These are phyloP conservation scores for Diaporthe batatas DNA, from an alignment of 2,329 filamentous ascomycete genomes.

Conservation along the genomic window DNA sequence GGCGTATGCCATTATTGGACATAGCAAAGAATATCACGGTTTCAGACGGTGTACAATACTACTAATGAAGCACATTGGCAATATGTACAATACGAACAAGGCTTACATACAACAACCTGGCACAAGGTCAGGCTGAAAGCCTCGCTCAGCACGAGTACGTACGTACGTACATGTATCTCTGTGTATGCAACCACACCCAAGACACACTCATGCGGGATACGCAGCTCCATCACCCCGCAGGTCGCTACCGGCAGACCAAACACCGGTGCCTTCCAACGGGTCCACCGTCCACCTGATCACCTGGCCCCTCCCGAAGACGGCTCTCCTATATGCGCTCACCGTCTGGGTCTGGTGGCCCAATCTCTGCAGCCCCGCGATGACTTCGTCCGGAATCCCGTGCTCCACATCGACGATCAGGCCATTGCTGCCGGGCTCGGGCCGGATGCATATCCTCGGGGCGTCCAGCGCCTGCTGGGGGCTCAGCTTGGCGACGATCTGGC, in stretches of 20 bases:
- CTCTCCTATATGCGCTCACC: constrained; percentile 73
- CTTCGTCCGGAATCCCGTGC: constrained; percentile 80
- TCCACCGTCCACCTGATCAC: constrained; percentile 85
- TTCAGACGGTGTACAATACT: constrained; percentile 21
- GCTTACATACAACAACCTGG: neutral
- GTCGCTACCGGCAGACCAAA: constrained; percentile 94
- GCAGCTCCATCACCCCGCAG: constrained; percentile 84
- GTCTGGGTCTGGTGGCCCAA: constrained; percentile 82
- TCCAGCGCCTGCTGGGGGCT: constrained; percentile 91
- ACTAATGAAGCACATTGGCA: constrained; percentile 20
- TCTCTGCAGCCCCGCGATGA: constrained; percentile 74
- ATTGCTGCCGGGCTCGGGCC: constrained; percentile 75
- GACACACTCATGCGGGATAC: constrained; percentile 60
- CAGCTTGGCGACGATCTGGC: constrained; percentile 85
- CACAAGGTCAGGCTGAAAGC: neutral
- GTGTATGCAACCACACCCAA: neutral
- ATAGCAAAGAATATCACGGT: constrained; percentile 8
- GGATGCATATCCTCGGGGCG: constrained; percentile 90
- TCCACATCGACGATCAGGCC: constrained; percentile 82
- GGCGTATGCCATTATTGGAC: neutral
- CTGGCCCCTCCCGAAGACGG: constrained; percentile 87
- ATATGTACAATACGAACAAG: neutral
- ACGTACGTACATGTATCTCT: neutral
- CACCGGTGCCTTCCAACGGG: constrained; percentile 71
- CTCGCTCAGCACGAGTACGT: neutral